Conservation (phyloP, 768 basidiomycete genomes). For the Rossbeevera mucosa region DNA sequence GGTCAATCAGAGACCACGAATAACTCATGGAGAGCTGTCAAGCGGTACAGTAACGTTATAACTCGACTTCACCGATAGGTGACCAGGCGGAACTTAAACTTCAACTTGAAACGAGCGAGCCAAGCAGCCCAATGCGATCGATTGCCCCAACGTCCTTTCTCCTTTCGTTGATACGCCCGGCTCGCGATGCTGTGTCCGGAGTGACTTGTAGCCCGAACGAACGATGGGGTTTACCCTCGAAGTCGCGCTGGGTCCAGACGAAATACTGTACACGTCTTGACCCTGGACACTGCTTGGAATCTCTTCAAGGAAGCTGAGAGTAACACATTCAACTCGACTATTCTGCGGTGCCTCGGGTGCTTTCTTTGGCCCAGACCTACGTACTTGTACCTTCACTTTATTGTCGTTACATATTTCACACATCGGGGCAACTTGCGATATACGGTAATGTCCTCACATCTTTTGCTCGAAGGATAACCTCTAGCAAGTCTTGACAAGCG, state of each 20-base stretch:
- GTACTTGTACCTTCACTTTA: no score
- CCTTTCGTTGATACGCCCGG: slow-evolving; percentile 42
- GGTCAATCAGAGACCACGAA: no score
- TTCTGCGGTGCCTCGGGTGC: slow-evolving; percentile 7
- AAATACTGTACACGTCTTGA: neutral
- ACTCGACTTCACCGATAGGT: no score
- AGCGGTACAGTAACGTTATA: no score
- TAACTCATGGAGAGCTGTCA: no score
- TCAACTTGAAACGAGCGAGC: neutral
- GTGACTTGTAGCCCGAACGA: slow-evolving; percentile 24
- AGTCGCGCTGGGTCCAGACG: no score
- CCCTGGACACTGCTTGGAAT: neutral
- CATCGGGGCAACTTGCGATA: neutral
- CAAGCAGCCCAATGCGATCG: neutral
- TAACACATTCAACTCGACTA: neutral
- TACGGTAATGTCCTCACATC: neutral
- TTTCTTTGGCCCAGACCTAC: neutral
- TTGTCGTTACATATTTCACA: neutral
- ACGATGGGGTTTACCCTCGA: no score
- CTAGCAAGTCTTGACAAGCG: neutral
- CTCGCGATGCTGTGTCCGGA: slow-evolving; percentile 44
- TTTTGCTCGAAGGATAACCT: neutral
- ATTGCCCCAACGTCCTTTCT: slow-evolving; percentile 36
- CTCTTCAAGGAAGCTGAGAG: neutral
- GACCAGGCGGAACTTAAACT: no score